A percentile compares a stretch with the other conserved stretches of the same genome.
phyloP scores from a whole-genome alignment of 768 basidiomycete species.

The Boletellus ananiceps region DNA sequence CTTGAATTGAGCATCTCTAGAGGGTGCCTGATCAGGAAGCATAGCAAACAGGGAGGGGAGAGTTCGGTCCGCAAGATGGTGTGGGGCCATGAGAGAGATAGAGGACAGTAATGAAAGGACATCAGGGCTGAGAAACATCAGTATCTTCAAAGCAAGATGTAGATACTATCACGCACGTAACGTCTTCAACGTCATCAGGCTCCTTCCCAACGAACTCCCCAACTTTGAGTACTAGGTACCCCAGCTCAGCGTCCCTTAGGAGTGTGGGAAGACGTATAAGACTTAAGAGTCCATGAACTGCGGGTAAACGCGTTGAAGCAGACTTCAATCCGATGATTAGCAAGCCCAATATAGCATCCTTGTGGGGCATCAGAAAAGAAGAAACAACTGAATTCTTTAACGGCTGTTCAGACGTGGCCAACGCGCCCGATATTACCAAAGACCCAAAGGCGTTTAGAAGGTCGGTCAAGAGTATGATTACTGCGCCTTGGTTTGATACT shows the following conservation, averaged over 20 bases:
- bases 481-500: constrained; percentile 56
- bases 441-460: constrained; percentile 46
- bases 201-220: constrained; percentile 58
- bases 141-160: background rate
- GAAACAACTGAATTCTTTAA: constrained; percentile 32
- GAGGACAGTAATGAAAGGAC: constrained; percentile 59
- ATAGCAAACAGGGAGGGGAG: constrained; percentile 75
- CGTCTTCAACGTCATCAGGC: constrained; percentile 50
- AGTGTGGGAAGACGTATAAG: constrained; percentile 62
- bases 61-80: constrained; percentile 65
- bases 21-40: constrained; percentile 66
- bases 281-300: constrained; percentile 60
- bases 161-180: constrained; percentile 35
- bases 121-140: constrained; percentile 41
- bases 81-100: constrained; percentile 56
- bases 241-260: constrained; percentile 67
- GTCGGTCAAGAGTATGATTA: constrained; percentile 64
- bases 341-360: constrained; percentile 71
- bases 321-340: constrained; percentile 55
- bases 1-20: constrained; percentile 46
- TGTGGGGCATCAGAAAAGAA: constrained; percentile 51
- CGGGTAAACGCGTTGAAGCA: constrained; percentile 48
- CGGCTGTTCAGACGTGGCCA: background rate
- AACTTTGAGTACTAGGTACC: constrained; percentile 72
- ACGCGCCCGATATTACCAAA: background rate